These are phyloP conservation scores for Zygosaccharomyces sapae DNA, from an alignment of 1,139 yeast genomes.

Conservation along the genomic window DNA sequence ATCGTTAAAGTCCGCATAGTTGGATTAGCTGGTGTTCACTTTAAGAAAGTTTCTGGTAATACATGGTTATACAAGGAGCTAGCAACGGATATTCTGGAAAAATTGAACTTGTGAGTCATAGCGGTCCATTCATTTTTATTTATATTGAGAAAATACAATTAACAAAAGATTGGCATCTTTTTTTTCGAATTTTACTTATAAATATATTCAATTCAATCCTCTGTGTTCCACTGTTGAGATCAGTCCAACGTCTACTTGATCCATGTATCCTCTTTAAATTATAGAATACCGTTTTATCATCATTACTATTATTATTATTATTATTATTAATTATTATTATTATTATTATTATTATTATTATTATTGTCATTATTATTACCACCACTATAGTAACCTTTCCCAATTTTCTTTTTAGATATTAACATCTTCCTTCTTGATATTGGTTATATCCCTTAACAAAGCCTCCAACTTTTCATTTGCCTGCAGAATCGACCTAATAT, in stretches of 20 bases:
- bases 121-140: slow-evolving; percentile 3
- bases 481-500: slow-evolving; percentile 26
- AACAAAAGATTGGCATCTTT: too few species aligned
- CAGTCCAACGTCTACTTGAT: not conserved
- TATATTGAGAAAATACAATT: not conserved
- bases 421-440: slow-evolving; percentile 2
- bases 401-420: not conserved
- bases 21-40: slow-evolving; percentile 89
- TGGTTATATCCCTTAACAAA: slow-evolving; percentile 5
- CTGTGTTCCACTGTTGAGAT: not conserved
- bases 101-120: slow-evolving; percentile 59
- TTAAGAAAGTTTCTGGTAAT: slow-evolving; percentile 88
- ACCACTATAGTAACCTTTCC: not conserved
- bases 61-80: slow-evolving; percentile 95
- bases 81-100: slow-evolving; percentile 80
- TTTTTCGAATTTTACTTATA: not conserved
- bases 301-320: too few species aligned
- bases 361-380: not conserved
- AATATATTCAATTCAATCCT: not conserved
- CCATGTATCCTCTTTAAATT: not conserved
- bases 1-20: slow-evolving; percentile 90
- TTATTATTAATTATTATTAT: too few species aligned
- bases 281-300: not conserved
- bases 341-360: too few species aligned
- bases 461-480: slow-evolving; percentile 31